Base-by-base conservation (phyloP, 306 rosid species). In the Heteromeles arbutifolia region DNA sequence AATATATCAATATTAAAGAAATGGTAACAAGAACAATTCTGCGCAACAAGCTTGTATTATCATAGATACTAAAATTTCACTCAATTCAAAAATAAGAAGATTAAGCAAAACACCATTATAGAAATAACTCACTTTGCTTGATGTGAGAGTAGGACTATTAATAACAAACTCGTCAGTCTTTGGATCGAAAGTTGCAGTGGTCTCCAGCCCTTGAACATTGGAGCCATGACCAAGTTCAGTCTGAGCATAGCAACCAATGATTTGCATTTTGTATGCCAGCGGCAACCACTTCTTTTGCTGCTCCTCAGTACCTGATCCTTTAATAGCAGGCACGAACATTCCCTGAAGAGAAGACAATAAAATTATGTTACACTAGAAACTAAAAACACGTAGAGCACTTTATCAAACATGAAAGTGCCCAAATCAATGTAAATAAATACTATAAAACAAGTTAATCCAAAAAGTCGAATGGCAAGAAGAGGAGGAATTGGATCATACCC, bases 181-280 rank as follows among this genome's bases (percentile, higher is more conserved):
- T 50, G 92, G 89, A 84, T 95, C 99, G 83, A 89, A 92, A 72
- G 96, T 92, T 76, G 99, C 99, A 44, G 97, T 95, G 59, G 99
- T 95, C 85, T 95, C 99, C 32, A 95, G 92, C 79, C 99, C 99
- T 85, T 92, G 99, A 79, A 95, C 96, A 83, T 95, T 95, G 74
- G 97, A 95, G 70, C 99, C 99, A 73, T 95, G 99, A 26, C 99
- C 99, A 65, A 95, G 99, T 83, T 95, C 99, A 50, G 99, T 95
- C 85, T 95, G 99, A 37, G 99, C 97, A 88, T 92, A 95, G 90
- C 99, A 95, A 80, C 99, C 99, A 81, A 95, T 87, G 74, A 95
- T 92, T 88, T 95, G 90, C 99, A 95, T 86, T 84, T 81, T 92
- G 74, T 92, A 83, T 22, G 99, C 97, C 77, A 90, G 79, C 3